These are phyloP conservation scores for Penicillium taxi DNA, from an alignment of 495 filamentous ascomycete genomes.

Conservation along the genomic window DNA sequence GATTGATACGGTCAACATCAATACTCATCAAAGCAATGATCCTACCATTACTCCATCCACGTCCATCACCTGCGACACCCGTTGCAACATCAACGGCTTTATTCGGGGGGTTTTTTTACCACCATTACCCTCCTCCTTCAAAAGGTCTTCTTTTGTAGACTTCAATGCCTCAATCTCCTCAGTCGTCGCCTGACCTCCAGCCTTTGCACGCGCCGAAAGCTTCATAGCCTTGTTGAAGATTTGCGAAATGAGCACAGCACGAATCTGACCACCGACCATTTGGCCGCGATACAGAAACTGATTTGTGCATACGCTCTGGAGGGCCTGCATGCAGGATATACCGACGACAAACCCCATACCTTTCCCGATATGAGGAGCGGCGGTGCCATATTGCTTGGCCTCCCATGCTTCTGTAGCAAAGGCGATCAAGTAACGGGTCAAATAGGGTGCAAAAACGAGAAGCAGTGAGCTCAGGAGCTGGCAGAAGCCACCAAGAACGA, in stretches of 20 bases:
- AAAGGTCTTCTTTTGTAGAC: constrained; percentile 34
- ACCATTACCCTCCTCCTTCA: constrained; percentile 19
- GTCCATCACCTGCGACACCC: constrained; percentile 55
- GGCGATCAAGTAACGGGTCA: constrained; percentile 65
- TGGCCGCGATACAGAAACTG: constrained; percentile 79
- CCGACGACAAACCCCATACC: constrained; percentile 71
- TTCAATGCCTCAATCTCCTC: constrained; percentile 32
- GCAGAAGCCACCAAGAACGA: constrained; percentile 73
- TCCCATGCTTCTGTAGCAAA: constrained; percentile 76
- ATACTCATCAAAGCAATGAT: constrained; percentile 90
- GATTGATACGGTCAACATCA: constrained; percentile 84
- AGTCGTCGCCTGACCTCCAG: constrained; percentile 46
- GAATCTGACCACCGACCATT: constrained; percentile 68
- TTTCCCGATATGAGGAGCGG: constrained; percentile 52
- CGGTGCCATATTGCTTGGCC: constrained; percentile 32
- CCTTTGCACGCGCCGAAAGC: constrained; percentile 69
- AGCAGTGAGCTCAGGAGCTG: constrained; percentile 62
- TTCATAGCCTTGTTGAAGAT: constrained; percentile 80
- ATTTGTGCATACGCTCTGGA: constrained; percentile 64
- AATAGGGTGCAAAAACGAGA: constrained; percentile 67
- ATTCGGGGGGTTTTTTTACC: constrained; percentile 6
- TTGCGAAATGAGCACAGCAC: constrained; percentile 64
- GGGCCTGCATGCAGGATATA: constrained; percentile 65
- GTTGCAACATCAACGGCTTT: constrained; percentile 16
- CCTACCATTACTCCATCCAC: constrained; percentile 84